Percentiles rank a stretch among this genome's conserved stretches.
These are phyloP conservation scores for Fusarium oligoseptatum DNA, from an alignment of 2,329 filamentous ascomycete species.

Conservation along the genomic window DNA sequence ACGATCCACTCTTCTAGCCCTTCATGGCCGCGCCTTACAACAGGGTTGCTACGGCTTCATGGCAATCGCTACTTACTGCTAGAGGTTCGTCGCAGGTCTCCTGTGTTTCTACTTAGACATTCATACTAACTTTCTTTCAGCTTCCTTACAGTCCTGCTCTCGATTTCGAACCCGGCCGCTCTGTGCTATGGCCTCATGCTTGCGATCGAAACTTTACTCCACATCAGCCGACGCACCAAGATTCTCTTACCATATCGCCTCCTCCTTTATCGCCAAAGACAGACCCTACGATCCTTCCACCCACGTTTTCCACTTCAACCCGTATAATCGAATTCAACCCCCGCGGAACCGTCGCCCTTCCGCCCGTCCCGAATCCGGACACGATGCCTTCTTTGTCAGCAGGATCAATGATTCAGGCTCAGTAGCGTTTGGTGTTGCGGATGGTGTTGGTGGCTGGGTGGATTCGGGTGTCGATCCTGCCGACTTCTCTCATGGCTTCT, in stretches of 20 bases:
- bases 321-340: conserved; percentile 69
- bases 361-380: conserved; percentile 80
- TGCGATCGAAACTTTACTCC: conserved; percentile 42
- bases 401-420: conserved; percentile 78
- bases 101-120: neutral
- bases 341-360: conserved; percentile 53
- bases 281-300: conserved; percentile 75
- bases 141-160: conserved; percentile 24
- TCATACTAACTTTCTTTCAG: conserved; percentile 34
- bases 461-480: conserved; percentile 94
- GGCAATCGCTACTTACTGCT: conserved; percentile 32
- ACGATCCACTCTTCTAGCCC: conserved; percentile 35
- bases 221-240: conserved; percentile 45
- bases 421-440: conserved; percentile 89
- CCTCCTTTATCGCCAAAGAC: conserved; percentile 81
- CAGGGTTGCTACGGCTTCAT: conserved; percentile 38
- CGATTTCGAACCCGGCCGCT: conserved; percentile 20
- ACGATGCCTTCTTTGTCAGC: conserved; percentile 96
- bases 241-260: conserved; percentile 79
- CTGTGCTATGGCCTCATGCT: conserved; percentile 33
- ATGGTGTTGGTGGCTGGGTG: conserved; percentile 96
- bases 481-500: conserved; percentile 94
- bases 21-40: conserved; percentile 44
- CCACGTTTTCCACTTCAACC: conserved; percentile 81
- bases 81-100: conserved; percentile 35